phyloP scores from a whole-genome alignment of 2,329 filamentous ascomycete species.

The Diaporthe ilicicola region DNA sequence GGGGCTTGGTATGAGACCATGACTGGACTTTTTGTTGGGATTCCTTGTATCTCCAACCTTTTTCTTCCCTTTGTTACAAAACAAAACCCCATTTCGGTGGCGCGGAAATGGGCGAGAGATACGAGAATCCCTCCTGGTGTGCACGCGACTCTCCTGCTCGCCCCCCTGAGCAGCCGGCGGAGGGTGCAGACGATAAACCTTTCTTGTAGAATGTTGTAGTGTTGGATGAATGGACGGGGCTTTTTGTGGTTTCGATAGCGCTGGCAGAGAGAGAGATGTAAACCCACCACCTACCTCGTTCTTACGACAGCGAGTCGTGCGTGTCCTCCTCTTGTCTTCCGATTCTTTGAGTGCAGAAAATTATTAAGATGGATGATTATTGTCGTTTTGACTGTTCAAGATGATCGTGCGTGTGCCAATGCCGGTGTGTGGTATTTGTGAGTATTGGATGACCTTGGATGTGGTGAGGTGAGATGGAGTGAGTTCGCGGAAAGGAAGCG shows the following conservation, averaged over 20 bases:
- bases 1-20: conserved; percentile 33
- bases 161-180: neutral
- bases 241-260: conserved; percentile 19
- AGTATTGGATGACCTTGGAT: no score
- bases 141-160: neutral
- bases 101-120: conserved; percentile 9
- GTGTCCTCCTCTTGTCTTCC: conserved; percentile 21
- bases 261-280: conserved; percentile 12
- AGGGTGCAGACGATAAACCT: neutral
- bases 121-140: neutral
- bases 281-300: neutral
- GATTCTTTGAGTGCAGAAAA: conserved; percentile 21
- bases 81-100: neutral
- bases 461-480: neutral
- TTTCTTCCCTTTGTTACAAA: conserved; percentile 27
- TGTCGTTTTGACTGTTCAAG: neutral
- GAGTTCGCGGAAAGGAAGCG: neutral
- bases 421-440: neutral
- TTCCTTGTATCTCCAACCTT: conserved; percentile 29
- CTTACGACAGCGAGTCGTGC: neutral
- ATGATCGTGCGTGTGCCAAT: neutral
- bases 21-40: conserved; percentile 25
- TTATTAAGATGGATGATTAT: conserved; percentile 23
- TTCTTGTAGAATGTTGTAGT: conserved; percentile 24
- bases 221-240: neutral